Evolutionary conservation across 176 grass and related monocot genomes (phyloP).

Genomic region (Aegilops sharonensis): DNA sequence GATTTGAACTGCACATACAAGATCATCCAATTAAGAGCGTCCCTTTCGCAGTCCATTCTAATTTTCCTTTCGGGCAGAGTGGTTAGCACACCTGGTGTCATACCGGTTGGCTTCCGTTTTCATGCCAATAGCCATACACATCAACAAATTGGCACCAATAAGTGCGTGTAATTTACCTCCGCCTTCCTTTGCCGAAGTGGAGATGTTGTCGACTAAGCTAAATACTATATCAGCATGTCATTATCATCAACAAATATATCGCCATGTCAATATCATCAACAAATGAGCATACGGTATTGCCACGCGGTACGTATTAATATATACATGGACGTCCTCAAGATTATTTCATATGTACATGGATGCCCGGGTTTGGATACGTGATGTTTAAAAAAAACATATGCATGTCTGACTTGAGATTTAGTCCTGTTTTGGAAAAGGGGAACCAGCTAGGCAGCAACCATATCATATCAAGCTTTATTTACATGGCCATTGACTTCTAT

Average conservation of each 20-base stretch:
- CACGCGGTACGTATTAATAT: not conserved
- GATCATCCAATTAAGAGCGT: too few relatives aligned
- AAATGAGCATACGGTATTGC: not conserved
- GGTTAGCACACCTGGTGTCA: not conserved
- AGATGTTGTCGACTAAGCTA: not conserved
- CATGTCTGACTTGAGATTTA: not conserved
- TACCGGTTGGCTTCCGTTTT: slow-evolving; percentile 10
- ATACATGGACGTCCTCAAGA: not conserved
- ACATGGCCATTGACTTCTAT: not conserved
- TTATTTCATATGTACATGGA: not conserved
- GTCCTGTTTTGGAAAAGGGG: not conserved
- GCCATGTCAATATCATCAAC: not conserved
- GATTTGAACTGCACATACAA: too few relatives aligned
- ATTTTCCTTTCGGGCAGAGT: not conserved
- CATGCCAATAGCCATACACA: not conserved
- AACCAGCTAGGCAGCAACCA: not conserved
- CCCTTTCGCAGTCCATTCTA: too few relatives aligned
- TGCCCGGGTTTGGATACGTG: not conserved
- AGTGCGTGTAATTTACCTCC: too few relatives aligned
- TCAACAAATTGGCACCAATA: not conserved
- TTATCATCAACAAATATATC: not conserved
- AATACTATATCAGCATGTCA: not conserved
- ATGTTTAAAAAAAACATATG: not conserved
- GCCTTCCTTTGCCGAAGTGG: not conserved
- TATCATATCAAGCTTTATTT: not conserved